Conservation (phyloP, 2,329 filamentous ascomycete species). For the Colletotrichum musicola region DNA sequence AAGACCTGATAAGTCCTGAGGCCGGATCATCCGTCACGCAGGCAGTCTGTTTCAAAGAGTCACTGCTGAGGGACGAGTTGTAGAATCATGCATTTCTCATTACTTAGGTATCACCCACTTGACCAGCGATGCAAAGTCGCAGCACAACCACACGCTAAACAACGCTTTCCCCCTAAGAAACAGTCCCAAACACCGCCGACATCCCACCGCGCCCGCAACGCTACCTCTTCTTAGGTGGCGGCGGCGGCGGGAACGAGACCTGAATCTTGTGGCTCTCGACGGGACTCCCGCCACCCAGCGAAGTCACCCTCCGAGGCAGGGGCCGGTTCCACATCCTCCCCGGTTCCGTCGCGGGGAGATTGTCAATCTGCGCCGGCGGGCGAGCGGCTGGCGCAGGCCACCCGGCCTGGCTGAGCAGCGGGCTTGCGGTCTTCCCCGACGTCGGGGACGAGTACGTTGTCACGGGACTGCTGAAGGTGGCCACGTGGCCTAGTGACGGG, state of each 20-base stretch:
- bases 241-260: slow-evolving; percentile 56
- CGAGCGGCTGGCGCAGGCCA: slow-evolving; percentile 30
- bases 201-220: neutral
- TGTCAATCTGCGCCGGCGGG: neutral
- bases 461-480: slow-evolving; percentile 26
- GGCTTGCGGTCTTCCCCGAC: slow-evolving; percentile 33
- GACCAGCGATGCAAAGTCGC: no score
- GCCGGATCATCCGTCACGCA: no score
- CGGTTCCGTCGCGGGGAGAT: slow-evolving; percentile 1
- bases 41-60: no score
- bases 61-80: no score
- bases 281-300: slow-evolving; percentile 46
- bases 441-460: slow-evolving; percentile 30
- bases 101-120: no score
- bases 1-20: no score
- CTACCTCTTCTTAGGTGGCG: slow-evolving; percentile 43
- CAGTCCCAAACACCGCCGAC: neutral
- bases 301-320: slow-evolving; percentile 32
- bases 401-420: slow-evolving; percentile 38
- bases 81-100: no score
- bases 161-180: neutral
- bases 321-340: slow-evolving; percentile 21
- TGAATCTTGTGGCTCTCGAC: slow-evolving; percentile 52
- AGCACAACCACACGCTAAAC: no score
- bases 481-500: slow-evolving; percentile 36